Evolutionary conservation across 768 basidiomycete species (phyloP).

Genomic region (Coprinopsis strossmayeri): DNA sequence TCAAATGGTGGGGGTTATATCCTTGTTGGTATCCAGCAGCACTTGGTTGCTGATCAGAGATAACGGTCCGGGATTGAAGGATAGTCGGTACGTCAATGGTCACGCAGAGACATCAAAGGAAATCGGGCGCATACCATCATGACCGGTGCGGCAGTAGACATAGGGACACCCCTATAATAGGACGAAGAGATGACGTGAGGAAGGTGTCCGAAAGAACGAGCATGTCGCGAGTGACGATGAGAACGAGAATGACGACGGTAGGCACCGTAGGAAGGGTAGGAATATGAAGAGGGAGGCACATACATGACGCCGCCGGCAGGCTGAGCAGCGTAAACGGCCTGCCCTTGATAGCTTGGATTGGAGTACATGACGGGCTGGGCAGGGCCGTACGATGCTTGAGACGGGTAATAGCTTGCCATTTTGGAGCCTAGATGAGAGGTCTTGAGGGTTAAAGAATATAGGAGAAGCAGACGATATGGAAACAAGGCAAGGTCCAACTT

Average conservation of each 20-base stretch:
- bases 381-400: constrained; percentile 25
- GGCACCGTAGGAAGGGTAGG: constrained; percentile 2
- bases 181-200: constrained; percentile 10
- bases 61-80: not conserved
- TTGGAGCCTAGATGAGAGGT: constrained; percentile 10
- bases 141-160: constrained; percentile 16
- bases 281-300: constrained; percentile 17
- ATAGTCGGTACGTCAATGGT: constrained; percentile 1
- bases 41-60: constrained; percentile 22
- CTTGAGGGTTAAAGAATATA: too few species aligned
- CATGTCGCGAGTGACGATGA: not conserved
- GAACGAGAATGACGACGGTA: constrained; percentile 17
- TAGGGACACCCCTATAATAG: constrained; percentile 17
- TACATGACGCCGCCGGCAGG: constrained; percentile 24
- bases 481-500: not conserved
- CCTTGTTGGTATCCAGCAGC: constrained; percentile 18
- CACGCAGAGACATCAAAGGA: not conserved
- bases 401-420: constrained; percentile 33
- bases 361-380: constrained; percentile 27
- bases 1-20: constrained; percentile 20
- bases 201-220: not conserved
- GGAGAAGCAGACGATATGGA: too few species aligned
- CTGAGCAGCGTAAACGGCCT: constrained; percentile 7
- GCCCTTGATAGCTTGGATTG: constrained; percentile 13
- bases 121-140: constrained; percentile 20